phyloP scores from a whole-genome alignment of 176 grass and related monocot genomes.

The Carex parvula region DNA sequence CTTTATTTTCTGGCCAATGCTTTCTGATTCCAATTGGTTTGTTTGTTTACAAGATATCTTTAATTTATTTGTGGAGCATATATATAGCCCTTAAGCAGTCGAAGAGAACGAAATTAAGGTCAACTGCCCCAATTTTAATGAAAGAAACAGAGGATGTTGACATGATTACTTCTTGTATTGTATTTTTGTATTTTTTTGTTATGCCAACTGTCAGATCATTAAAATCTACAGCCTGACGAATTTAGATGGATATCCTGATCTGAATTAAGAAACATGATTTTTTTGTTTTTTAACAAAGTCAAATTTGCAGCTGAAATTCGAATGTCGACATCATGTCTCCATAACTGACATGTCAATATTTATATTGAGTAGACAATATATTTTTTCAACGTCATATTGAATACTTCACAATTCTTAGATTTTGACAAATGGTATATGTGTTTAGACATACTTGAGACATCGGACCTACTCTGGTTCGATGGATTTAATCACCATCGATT shows the following conservation, averaged over 20 bases:
- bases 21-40: not conserved
- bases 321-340: constrained; percentile 3
- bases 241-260: not conserved
- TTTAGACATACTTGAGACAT: too few relatives aligned
- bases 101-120: not conserved
- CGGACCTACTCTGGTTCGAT: too few relatives aligned
- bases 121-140: not conserved
- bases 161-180: too few relatives aligned
- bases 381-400: not conserved
- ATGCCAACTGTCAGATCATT: not conserved
- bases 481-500: too few relatives aligned
- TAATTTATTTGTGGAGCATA: not conserved
- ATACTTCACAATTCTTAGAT: not conserved
- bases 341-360: not conserved
- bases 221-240: not conserved
- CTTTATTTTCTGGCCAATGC: not conserved
- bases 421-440: too few relatives aligned
- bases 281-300: not conserved
- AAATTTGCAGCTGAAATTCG: not conserved
- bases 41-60: not conserved
- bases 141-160: not conserved
- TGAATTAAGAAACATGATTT: not conserved
- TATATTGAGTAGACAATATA: not conserved
- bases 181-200: too few relatives aligned
- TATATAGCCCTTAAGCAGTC: not conserved